Conservation (phyloP, 2,329 filamentous ascomycete species). For the Colletotrichum neosansevieriae region DNA sequence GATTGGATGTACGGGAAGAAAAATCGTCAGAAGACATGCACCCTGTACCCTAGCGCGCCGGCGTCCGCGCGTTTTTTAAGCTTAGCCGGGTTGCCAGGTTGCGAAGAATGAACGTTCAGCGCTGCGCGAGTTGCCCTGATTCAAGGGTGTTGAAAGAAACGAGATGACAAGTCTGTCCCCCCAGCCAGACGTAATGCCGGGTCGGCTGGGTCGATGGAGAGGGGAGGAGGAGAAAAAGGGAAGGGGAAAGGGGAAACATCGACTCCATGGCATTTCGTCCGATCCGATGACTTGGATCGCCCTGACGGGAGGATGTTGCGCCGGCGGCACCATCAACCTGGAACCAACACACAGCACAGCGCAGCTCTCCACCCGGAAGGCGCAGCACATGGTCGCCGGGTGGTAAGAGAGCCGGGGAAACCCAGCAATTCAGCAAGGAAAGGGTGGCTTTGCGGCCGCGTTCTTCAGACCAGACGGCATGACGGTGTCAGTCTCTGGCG, state of each 20-base stretch:
- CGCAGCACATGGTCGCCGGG: constrained; percentile 18
- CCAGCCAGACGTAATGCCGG: background rate
- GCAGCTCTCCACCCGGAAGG: constrained; percentile 23
- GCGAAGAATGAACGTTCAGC: background rate
- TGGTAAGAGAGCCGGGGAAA: constrained; percentile 5
- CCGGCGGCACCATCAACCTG: constrained; percentile 19
- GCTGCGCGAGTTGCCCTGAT: background rate
- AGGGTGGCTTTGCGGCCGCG: constrained; percentile 14
- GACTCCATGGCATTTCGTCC: constrained; percentile 31
- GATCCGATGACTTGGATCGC: constrained; percentile 21
- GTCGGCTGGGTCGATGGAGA: background rate
- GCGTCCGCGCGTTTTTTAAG: constrained; percentile 24
- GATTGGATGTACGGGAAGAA: constrained; percentile 21
- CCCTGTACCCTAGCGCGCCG: constrained; percentile 31
- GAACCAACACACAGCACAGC: too few relatives aligned
- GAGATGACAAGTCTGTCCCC: background rate
- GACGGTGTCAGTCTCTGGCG: background rate
- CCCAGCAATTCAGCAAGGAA: too few relatives aligned
- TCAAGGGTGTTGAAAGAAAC: background rate
- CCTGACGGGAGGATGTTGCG: constrained; percentile 37
- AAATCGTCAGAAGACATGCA: constrained; percentile 27
- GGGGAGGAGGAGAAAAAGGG: too few relatives aligned
- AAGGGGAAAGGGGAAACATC: too few relatives aligned
- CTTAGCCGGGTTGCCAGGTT: constrained; percentile 11
- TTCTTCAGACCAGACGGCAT: constrained; percentile 12